These are phyloP conservation scores for Tetrapisispora pingtungensis DNA, from an alignment of 805 yeast species.

Conservation along the genomic window DNA sequence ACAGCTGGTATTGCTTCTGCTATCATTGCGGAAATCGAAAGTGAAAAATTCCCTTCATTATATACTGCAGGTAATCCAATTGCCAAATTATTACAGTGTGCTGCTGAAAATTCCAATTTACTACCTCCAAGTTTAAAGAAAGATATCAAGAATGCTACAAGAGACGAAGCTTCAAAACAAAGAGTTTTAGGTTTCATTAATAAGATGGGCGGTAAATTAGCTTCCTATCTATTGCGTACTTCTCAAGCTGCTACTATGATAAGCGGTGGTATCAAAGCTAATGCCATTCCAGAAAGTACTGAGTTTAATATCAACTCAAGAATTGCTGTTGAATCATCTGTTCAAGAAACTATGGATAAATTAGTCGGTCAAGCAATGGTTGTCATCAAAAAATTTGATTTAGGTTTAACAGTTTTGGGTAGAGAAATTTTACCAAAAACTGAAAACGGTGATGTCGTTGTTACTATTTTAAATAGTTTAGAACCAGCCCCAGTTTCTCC, in stretches of 20 bases:
- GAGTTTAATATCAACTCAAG: constrained; percentile 52
- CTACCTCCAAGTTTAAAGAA: constrained; percentile 16
- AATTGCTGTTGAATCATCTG: constrained; percentile 46
- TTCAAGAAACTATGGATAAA: constrained; percentile 34
- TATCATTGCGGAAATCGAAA: constrained; percentile 46
- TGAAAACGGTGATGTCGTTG: constrained; percentile 24
- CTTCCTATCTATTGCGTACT: constrained; percentile 31
- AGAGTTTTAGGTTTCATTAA: constrained; percentile 1
- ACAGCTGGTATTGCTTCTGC: constrained; percentile 65
- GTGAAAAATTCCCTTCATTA: constrained; percentile 33
- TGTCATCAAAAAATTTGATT: constrained; percentile 39
- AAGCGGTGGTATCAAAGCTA: constrained; percentile 63
- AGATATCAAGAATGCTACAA: constrained; percentile 29
- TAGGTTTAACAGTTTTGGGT: constrained; percentile 34
- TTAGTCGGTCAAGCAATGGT: constrained; percentile 29
- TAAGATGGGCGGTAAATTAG: constrained; percentile 12
- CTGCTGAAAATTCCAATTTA: constrained; percentile 39
- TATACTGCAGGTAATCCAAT: constrained; percentile 49
- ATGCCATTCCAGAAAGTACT: constrained; percentile 64
- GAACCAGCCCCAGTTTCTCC: constrained; percentile 36
- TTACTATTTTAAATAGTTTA: constrained; percentile 15
- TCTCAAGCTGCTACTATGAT: constrained; percentile 61
- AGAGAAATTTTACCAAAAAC: constrained; percentile 18
- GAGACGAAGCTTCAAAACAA: constrained; percentile 14
- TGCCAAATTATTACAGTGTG: constrained; percentile 46